Evolutionary conservation across 169 alveolate genomes (phyloP).

Genomic region (Plasmodium fragile): DNA sequence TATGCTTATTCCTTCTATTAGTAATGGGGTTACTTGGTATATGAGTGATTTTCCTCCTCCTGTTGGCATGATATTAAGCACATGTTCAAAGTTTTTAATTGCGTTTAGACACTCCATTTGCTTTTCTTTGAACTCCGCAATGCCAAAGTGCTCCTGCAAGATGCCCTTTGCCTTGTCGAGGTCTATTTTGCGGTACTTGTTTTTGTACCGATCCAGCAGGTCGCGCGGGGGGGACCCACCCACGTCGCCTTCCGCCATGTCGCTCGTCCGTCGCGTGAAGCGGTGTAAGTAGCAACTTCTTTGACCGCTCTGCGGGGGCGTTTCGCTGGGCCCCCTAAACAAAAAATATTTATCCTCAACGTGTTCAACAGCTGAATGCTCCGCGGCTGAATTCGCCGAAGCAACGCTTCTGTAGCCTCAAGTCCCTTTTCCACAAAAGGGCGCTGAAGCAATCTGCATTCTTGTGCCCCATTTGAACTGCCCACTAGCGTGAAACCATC

Average conservation of each 20-base stretch:
- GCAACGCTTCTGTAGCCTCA: not conserved
- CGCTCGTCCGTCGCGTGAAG: not conserved
- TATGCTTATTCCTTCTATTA: constrained; percentile 92
- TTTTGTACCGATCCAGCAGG: constrained; percentile 24
- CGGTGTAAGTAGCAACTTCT: not conserved
- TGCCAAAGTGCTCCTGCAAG: constrained; percentile 66
- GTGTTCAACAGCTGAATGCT: not conserved
- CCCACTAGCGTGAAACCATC: not conserved
- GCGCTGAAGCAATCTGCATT: not conserved
- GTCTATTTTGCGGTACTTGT: constrained; percentile 37
- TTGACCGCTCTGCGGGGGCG: not conserved
- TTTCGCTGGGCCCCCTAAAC: not conserved
- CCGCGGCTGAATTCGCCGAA: not conserved
- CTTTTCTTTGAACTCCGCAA: constrained; percentile 87
- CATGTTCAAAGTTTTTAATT: constrained; percentile 89
- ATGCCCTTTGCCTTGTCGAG: constrained; percentile 23
- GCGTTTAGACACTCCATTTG: constrained; percentile 95
- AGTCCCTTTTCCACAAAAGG: not conserved
- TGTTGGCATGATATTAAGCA: constrained; percentile 95
- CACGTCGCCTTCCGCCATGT: not conserved
- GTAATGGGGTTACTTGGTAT: constrained; percentile 94
- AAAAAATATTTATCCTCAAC: not conserved
- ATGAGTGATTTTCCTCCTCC: constrained; percentile 98
- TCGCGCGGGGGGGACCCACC: not conserved
- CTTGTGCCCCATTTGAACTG: not conserved